Evolutionary conservation across 2,329 filamentous ascomycete genomes (phyloP).

Genomic region (Sordariomycetes sp.): DNA sequence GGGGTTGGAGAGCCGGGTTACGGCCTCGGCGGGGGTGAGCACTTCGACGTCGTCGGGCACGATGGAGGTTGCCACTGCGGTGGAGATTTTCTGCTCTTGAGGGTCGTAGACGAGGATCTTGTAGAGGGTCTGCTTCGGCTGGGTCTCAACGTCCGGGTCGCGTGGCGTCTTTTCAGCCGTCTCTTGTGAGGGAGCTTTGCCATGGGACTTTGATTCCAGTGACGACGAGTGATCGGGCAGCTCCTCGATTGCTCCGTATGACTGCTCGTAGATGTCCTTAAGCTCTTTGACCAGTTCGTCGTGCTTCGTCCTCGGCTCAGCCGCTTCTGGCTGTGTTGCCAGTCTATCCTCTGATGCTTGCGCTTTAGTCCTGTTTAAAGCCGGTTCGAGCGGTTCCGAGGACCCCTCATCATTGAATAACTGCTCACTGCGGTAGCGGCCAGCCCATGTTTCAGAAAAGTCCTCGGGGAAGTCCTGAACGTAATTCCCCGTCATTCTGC

Average conservation of each 20-base stretch:
- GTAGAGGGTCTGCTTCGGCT: slow-evolving; percentile 23
- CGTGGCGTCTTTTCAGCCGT: neutral
- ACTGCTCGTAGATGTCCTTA: neutral
- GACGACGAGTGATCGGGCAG: neutral
- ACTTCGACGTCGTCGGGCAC: slow-evolving; percentile 32
- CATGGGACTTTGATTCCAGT: neutral
- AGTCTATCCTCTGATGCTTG: neutral
- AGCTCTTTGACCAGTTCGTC: neutral
- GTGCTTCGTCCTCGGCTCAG: neutral
- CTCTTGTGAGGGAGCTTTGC: neutral
- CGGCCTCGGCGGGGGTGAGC: slow-evolving; percentile 43
- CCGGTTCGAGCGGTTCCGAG: neutral
- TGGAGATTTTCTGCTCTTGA: slow-evolving; percentile 38
- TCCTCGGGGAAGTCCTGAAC: slow-evolving; percentile 1
- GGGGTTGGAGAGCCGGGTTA: slow-evolving; percentile 47
- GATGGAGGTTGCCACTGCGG: slow-evolving; percentile 46
- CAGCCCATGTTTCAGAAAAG: neutral
- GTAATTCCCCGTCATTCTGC: neutral
- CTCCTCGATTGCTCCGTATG: neutral
- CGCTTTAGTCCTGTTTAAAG: neutral
- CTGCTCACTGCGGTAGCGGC: neutral
- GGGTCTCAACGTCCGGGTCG: neutral
- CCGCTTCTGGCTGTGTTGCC: neutral
- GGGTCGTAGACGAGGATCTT: slow-evolving; percentile 56
- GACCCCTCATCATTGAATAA: neutral